Conservation (phyloP, 1,284 basidiomycete species). For the Leucoagaricus sp. region DNA sequence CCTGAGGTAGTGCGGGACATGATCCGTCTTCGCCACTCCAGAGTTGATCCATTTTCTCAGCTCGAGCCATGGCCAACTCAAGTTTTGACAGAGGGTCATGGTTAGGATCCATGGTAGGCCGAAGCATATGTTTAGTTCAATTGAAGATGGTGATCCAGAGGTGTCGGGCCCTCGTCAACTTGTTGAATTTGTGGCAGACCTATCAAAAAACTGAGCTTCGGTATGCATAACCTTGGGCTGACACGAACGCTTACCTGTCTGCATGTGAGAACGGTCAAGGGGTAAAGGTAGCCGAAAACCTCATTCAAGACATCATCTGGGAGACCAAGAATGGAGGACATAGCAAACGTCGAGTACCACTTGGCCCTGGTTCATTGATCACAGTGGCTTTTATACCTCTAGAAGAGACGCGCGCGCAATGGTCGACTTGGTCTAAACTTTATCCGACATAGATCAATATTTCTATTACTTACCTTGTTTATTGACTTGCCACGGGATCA, state of each 20-base stretch:
- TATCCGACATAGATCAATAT: too few species aligned
- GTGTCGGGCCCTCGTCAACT: background rate
- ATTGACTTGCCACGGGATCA: too few species aligned
- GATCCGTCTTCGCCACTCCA: background rate
- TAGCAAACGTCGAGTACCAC: too few species aligned
- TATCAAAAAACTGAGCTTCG: background rate
- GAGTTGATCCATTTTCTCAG: background rate
- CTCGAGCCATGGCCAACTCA: background rate
- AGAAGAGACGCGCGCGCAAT: too few species aligned
- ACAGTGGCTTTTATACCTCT: too few species aligned
- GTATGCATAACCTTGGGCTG: background rate
- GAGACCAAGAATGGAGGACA: background rate
- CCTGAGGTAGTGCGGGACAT: background rate
- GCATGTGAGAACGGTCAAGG: background rate
- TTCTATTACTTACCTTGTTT: too few species aligned
- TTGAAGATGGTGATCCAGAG: conserved; percentile 3
- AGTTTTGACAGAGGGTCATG: background rate
- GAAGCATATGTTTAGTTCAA: background rate
- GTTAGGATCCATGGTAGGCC: background rate
- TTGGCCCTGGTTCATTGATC: too few species aligned
- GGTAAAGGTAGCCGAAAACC: background rate
- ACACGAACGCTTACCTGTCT: background rate
- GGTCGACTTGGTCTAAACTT: too few species aligned
- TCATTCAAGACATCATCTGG: conserved; percentile 2
- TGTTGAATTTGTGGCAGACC: background rate